phyloP scores from a whole-genome alignment of 2,329 filamentous ascomycete species.

The Diaporthe longicolla region DNA sequence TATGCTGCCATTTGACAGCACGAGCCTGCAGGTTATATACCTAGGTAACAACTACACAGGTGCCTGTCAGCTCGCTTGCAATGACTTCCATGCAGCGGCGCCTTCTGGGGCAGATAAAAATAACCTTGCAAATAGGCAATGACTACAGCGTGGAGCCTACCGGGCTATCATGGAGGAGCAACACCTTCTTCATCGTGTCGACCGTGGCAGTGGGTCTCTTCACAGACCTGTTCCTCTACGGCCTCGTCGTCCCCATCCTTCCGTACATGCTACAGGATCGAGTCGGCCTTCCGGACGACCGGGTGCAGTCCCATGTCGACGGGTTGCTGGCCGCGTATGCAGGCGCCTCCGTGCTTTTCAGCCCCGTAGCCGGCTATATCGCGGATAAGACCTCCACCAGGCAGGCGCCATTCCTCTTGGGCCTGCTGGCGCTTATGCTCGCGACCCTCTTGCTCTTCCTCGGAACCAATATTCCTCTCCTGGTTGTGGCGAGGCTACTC shows the following conservation, averaged over 20 bases:
- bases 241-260: slow-evolving; percentile 69
- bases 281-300: slow-evolving; percentile 60
- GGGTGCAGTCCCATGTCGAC: slow-evolving; percentile 67
- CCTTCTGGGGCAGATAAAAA: slow-evolving; percentile 18
- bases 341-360: slow-evolving; percentile 64
- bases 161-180: slow-evolving; percentile 64
- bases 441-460: slow-evolving; percentile 69
- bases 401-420: slow-evolving; percentile 70
- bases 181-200: slow-evolving; percentile 69
- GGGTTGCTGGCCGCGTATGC: slow-evolving; percentile 68
- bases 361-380: slow-evolving; percentile 66
- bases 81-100: slow-evolving; percentile 17
- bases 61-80: background rate
- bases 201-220: slow-evolving; percentile 70
- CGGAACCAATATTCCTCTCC: slow-evolving; percentile 61
- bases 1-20: background rate
- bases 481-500: slow-evolving; percentile 66
- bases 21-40: too few relatives aligned
- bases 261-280: slow-evolving; percentile 70
- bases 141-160: slow-evolving; percentile 32
- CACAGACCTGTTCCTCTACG: slow-evolving; percentile 72
- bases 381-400: slow-evolving; percentile 68
- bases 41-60: background rate
- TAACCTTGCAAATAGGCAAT: slow-evolving; percentile 34
- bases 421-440: slow-evolving; percentile 64